A percentile compares a stretch with the other conserved stretches of the same genome.
Conservation (phyloP, 2,329 filamentous ascomycete genomes). For the Trichoderma afroharzianum region DNA sequence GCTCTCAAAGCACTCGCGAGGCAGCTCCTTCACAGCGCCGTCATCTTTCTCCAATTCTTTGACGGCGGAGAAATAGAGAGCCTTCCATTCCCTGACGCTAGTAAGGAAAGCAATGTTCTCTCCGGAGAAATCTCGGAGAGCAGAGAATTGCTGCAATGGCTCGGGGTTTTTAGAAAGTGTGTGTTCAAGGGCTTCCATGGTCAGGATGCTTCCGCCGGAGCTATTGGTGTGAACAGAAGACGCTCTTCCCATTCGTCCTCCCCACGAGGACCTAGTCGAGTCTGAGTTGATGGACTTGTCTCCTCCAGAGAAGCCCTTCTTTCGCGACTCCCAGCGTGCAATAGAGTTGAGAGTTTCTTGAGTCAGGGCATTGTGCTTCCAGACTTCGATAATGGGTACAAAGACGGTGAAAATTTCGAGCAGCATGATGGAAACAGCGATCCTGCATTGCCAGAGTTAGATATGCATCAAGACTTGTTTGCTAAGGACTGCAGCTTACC, state of each 20-base stretch:
- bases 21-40: conserved; percentile 29
- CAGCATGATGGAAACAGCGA: conserved; percentile 57
- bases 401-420: conserved; percentile 63
- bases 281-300: conserved; percentile 34
- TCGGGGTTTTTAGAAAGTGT: conserved; percentile 54
- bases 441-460: conserved; percentile 30
- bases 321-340: conserved; percentile 44
- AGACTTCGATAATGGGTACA: conserved; percentile 58
- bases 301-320: conserved; percentile 31
- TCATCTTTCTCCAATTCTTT: conserved; percentile 26
- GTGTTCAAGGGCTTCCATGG: conserved; percentile 58
- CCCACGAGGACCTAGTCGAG: conserved; percentile 37
- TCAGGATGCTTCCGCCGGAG: conserved; percentile 45
- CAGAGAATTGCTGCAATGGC: conserved; percentile 59
- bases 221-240: conserved; percentile 31
- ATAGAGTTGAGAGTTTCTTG: conserved; percentile 49
- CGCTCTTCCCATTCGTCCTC: conserved; percentile 33
- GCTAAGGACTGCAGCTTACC: conserved; percentile 40
- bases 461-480: neutral
- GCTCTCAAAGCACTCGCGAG: conserved; percentile 51
- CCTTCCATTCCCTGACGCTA: conserved; percentile 45
- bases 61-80: conserved; percentile 26
- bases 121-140: conserved; percentile 60
- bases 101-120: conserved; percentile 66
- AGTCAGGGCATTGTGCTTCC: conserved; percentile 41